These are phyloP conservation scores for Mortierella hygrophila DNA, from an alignment of 192 early-diverging fungal species.

Conservation along the genomic window DNA sequence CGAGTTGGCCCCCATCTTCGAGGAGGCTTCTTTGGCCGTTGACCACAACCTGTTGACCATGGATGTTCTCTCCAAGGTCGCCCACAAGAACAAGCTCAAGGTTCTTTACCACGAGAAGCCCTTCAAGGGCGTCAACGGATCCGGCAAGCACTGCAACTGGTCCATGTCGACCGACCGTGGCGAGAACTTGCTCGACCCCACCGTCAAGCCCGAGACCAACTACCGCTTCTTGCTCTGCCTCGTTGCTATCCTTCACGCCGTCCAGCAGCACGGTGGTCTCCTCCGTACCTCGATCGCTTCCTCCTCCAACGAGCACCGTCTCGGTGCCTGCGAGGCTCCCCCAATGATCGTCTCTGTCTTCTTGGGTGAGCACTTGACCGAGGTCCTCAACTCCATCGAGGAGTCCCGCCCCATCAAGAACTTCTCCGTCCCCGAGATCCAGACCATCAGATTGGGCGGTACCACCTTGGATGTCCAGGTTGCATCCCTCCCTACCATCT, in stretches of 20 bases:
- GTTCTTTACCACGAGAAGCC: conserved; percentile 99
- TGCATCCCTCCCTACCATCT: conserved; percentile 88
- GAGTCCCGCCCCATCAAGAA: conserved; percentile 88
- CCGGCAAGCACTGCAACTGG: conserved; percentile 99
- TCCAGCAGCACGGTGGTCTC: conserved; percentile 92
- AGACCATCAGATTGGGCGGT: conserved; percentile 94
- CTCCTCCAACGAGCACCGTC: conserved; percentile 98
- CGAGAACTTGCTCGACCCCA: conserved; percentile 97
- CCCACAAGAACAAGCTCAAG: conserved; percentile 98
- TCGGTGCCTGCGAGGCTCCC: conserved; percentile 98
- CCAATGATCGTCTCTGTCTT: conserved; percentile 98
- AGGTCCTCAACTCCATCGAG: conserved; percentile 95
- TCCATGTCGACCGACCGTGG: conserved; percentile 93
- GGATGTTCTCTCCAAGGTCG: conserved; percentile 97
- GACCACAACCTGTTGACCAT: conserved; percentile 99
- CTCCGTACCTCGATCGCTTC: conserved; percentile 94
- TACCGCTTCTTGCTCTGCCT: conserved; percentile 98
- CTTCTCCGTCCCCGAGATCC: conserved; percentile 91
- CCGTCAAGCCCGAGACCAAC: conserved; percentile 97
- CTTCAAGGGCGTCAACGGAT: conserved; percentile 98
- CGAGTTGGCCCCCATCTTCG: conserved; percentile 98
- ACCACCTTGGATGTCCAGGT: conserved; percentile 97
- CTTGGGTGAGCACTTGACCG: conserved; percentile 96
- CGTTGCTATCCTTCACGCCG: conserved; percentile 90
- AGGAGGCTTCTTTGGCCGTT: conserved; percentile 94